Conservation (phyloP, 805 yeast genomes). For the Candida silvatica region DNA sequence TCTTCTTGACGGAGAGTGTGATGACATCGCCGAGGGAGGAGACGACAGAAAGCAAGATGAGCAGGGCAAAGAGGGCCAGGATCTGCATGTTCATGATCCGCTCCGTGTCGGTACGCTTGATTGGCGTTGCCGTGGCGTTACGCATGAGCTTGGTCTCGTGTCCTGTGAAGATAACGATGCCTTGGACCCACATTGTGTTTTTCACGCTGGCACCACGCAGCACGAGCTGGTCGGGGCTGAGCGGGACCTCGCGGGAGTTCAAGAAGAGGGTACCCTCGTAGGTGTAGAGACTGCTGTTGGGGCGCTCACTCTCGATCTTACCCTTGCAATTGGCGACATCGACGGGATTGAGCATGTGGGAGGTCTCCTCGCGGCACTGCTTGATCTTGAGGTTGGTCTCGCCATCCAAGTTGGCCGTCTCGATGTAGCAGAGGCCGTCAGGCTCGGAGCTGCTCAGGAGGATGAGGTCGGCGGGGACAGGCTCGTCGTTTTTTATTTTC, state of each 20-base stretch:
- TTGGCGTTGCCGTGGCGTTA: slow-evolving; percentile 98
- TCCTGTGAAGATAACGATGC: slow-evolving; percentile 91
- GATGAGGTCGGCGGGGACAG: slow-evolving; percentile 89
- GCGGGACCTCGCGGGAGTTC: slow-evolving; percentile 52
- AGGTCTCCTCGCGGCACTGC: slow-evolving; percentile 60
- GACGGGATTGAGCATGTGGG: slow-evolving; percentile 36
- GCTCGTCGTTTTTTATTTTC: slow-evolving; percentile 74
- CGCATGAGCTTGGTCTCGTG: slow-evolving; percentile 98
- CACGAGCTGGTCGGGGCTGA: slow-evolving; percentile 85
- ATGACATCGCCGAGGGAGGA: slow-evolving; percentile 87
- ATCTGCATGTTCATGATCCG: slow-evolving; percentile 90
- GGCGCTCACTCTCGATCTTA: slow-evolving; percentile 74
- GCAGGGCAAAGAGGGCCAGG: slow-evolving; percentile 73
- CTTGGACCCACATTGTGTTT: slow-evolving; percentile 93
- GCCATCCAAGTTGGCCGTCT: slow-evolving; percentile 96
- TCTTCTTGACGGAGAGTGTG: slow-evolving; percentile 45
- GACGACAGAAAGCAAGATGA: slow-evolving; percentile 65
- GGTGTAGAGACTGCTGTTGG: slow-evolving; percentile 89
- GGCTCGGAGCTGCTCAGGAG: slow-evolving; percentile 92
- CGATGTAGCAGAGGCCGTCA: slow-evolving; percentile 94
- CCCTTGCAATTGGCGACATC: slow-evolving; percentile 49
- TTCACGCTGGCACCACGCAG: slow-evolving; percentile 93
- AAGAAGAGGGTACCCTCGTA: slow-evolving; percentile 80
- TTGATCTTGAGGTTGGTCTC: slow-evolving; percentile 95
- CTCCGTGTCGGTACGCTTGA: slow-evolving; percentile 94